Percentiles rank a stretch among this genome's conserved stretches.
phyloP scores from a whole-genome alignment of 2,329 filamentous ascomycete genomes.

The Macroventuria anomochaeta region DNA sequence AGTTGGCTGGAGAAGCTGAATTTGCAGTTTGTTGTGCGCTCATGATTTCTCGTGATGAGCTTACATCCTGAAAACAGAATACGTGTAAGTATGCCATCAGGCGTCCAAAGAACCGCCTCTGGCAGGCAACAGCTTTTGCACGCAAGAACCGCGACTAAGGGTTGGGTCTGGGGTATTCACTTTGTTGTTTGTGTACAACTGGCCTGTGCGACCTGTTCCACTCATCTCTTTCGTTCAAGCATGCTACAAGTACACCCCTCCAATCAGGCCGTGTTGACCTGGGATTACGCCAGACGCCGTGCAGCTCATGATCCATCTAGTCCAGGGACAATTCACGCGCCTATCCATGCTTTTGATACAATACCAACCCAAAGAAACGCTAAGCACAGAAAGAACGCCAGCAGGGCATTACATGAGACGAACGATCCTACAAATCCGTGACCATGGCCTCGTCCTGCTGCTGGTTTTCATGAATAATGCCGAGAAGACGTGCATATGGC shows the following conservation, averaged over 20 bases:
- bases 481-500: slow-evolving; percentile 77
- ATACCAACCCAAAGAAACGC: slow-evolving; percentile 14
- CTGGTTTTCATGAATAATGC: slow-evolving; percentile 40
- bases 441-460: slow-evolving; percentile 43
- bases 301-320: slow-evolving; percentile 4
- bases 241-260: slow-evolving; percentile 5
- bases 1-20: background rate
- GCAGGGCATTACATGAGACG: background rate
- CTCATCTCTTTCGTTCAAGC: background rate
- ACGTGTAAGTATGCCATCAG: background rate
- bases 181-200: background rate
- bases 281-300: slow-evolving; percentile 9
- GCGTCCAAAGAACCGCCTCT: background rate
- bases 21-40: background rate
- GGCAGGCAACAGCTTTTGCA: slow-evolving; percentile 9
- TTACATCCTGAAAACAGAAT: background rate
- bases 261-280: background rate
- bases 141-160: background rate
- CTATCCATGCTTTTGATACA: slow-evolving; percentile 17
- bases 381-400: slow-evolving; percentile 7
- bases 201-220: background rate
- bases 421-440: slow-evolving; percentile 38
- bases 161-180: background rate
- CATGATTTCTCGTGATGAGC: background rate
- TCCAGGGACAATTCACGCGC: slow-evolving; percentile 2